A percentile compares a stretch with the other conserved stretches of the same genome.
Conservation (phyloP, 352 stramenopile genomes). For the Phytophthora cactorum region DNA sequence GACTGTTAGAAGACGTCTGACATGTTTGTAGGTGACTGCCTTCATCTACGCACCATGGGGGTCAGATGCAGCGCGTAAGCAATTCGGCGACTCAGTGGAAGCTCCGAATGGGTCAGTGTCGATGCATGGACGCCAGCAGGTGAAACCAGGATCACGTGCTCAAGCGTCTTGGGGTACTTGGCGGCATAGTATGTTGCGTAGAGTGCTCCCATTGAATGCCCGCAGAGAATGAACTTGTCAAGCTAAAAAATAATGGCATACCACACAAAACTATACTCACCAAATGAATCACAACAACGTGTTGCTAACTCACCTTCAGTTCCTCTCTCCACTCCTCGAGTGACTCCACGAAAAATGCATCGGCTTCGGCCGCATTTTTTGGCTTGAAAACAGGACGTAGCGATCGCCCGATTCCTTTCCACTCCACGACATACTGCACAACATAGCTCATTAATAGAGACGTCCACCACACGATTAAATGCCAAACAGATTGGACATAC, state of each 20-base stretch:
- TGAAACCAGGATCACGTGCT: conserved; percentile 75
- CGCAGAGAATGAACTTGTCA: conserved; percentile 64
- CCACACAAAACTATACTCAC: neutral
- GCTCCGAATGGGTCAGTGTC: conserved; percentile 34
- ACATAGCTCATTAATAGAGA: conserved; percentile 4
- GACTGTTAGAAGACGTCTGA: neutral
- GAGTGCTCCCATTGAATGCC: conserved; percentile 78
- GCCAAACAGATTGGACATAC: conserved; percentile 26
- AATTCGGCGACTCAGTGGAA: conserved; percentile 37
- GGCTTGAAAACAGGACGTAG: conserved; percentile 55
- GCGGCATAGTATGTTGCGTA: conserved; percentile 70
- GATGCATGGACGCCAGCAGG: conserved; percentile 57
- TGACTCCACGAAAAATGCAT: conserved; percentile 78
- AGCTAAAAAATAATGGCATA: conserved; percentile 33
- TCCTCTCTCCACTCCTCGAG: conserved; percentile 69
- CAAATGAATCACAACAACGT: neutral
- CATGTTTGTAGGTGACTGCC: neutral
- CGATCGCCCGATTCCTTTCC: conserved; percentile 72
- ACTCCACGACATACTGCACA: conserved; percentile 72
- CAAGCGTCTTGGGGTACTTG: conserved; percentile 59
- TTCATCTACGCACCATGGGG: conserved; percentile 46
- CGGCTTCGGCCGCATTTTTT: conserved; percentile 54
- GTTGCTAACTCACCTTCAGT: conserved; percentile 35
- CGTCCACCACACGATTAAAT: neutral
- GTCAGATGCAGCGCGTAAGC: conserved; percentile 49